Base-by-base conservation (phyloP, 345 rosid genomes). In the Aethionema arabicum region DNA sequence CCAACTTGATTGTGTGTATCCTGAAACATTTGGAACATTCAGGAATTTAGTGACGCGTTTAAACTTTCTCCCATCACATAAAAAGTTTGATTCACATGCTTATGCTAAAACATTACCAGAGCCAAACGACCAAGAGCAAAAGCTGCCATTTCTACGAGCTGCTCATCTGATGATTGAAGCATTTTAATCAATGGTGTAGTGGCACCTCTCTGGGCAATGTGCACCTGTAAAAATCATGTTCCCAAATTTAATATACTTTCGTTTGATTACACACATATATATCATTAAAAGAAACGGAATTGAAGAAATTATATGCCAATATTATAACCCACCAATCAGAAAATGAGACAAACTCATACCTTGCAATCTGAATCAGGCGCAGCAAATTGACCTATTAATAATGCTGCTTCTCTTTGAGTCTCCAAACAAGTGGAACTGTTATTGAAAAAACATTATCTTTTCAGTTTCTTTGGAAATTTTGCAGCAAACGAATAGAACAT, bases 1-100 rank as follows among this genome's bases (percentile, higher is more conserved):
- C 96, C 92, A 74, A 83, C 92, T 82, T 88, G 96, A 64, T 85
- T 88, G 71, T 88, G 90, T 27, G 77, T 35, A 61, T 88, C 96
- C 96, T 88, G 61, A 35, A 54, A 35, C 21, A 47, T 13, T 48
- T 3, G 40, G 53, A 46, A 27, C 32, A 15, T 59, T 43, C 14
- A 68, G 14, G 44, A 14, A 16, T 48, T 38, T 54, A 31, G 10
- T 8, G 14, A 39, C 37, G 7, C 10, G 31, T 55, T 33, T 29
- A 59, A 47, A 48, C 43, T 15, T 47, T 27, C 36, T 32, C 6
- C 31, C 12, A 49, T 11, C 35, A 57, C 12, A 33, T 11, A 21
- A 52, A 59, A 54, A 15, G 57, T n/a, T 8, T 55, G 40, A 36
- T 8, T 49, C 61, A 56, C 11, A 61, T 49, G 44, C 47, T 42